These are phyloP conservation scores for Euptelea pleiosperma DNA, from an alignment of 164 flowering plant genomes.

Conservation along the genomic window DNA sequence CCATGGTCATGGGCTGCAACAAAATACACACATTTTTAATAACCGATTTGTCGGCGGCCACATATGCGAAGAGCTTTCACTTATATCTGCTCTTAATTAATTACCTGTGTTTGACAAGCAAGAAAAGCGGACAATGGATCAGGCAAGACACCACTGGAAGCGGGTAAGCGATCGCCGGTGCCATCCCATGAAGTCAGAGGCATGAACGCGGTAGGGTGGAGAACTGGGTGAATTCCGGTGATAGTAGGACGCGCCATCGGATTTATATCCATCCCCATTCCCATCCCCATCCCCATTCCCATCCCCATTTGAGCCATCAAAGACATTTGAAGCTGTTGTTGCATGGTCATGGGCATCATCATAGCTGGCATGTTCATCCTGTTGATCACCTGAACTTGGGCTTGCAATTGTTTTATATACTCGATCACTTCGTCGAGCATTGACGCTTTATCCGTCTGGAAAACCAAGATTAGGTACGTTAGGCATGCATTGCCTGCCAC, in stretches of 20 bases:
- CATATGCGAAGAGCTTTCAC: too few species aligned
- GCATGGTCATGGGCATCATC: conserved; percentile 75
- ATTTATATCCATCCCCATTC: conserved; percentile 59
- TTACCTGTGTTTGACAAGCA: too few species aligned
- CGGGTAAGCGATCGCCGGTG: too few species aligned
- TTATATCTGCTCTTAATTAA: too few species aligned
- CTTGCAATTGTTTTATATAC: conserved; percentile 77
- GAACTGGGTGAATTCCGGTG: conserved; percentile 36
- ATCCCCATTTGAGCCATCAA: conserved; percentile 64
- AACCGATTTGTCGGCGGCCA: too few species aligned
- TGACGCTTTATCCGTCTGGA: conserved; percentile 85
- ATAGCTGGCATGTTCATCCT: conserved; percentile 59
- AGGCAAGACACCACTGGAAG: too few species aligned
- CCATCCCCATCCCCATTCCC: conserved; percentile 62
- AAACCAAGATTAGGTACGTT: too few species aligned
- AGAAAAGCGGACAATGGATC: too few species aligned
- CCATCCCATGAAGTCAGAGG: too few species aligned
- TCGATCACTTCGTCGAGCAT: conserved; percentile 93
- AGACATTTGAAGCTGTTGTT: conserved; percentile 69
- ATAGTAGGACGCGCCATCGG: conserved; percentile 36
- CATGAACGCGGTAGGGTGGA: conserved; percentile 48
- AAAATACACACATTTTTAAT: too few species aligned
- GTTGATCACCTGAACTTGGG: conserved; percentile 62
- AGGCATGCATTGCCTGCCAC: too few species aligned
- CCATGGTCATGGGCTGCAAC: too few species aligned